Percentiles rank a stretch among this genome's conserved stretches.
These are phyloP conservation scores for Chlorella ohadii DNA, from an alignment of 139 green algal genomes.

Conservation along the genomic window DNA sequence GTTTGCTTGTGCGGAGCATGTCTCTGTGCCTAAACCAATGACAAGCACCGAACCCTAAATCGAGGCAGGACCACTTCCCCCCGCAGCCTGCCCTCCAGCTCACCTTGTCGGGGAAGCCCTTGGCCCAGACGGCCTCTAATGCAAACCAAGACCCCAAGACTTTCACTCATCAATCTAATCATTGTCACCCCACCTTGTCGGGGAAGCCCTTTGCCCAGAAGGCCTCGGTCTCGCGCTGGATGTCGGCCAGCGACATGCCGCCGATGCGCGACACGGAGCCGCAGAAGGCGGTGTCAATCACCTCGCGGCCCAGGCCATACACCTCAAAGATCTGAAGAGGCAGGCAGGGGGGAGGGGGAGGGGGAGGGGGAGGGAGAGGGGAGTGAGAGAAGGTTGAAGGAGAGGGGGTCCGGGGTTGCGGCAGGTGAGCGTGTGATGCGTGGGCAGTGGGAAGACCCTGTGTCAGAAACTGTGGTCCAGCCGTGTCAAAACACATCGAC, in stretches of 20 bases:
- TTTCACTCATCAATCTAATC: too few species aligned
- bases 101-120: constrained; percentile 91
- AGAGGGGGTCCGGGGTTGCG: too few species aligned
- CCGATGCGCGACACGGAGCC: constrained; percentile 96
- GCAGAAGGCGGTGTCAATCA: constrained; percentile 85
- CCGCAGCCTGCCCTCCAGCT: neutral
- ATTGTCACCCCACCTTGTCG: constrained; percentile 60
- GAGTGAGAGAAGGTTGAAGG: neutral
- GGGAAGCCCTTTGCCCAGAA: constrained; percentile 96
- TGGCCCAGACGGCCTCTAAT: constrained; percentile 88
- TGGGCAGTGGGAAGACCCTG: neutral
- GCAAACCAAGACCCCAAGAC: too few species aligned
- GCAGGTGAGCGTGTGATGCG: neutral
- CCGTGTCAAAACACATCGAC: too few species aligned
- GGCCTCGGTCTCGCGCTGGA: constrained; percentile 90
- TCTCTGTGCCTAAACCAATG: too few species aligned
- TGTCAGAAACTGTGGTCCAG: too few species aligned
- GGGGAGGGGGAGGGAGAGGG: neutral
- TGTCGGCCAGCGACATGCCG: constrained; percentile 92
- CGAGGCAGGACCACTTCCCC: too few species aligned
- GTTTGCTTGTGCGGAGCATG: too few species aligned
- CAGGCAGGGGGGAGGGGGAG: constrained; percentile 23
- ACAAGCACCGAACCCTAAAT: too few species aligned
- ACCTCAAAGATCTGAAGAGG: constrained; percentile 94
- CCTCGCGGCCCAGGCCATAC: constrained; percentile 95